phyloP scores from a whole-genome alignment of 257 asterid species.

The Linaria vulgaris region DNA sequence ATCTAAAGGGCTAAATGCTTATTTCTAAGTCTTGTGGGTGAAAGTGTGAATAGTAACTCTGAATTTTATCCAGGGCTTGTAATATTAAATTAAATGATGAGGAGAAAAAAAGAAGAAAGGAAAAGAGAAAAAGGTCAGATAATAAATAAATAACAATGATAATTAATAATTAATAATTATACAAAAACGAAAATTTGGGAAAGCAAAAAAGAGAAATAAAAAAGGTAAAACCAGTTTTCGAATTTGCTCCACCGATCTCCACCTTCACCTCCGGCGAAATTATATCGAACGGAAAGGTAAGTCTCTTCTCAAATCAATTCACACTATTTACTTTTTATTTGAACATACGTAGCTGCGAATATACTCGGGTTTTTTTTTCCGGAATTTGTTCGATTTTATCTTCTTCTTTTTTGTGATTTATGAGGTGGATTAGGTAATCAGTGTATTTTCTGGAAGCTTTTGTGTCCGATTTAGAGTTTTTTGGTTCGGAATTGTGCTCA shows the following conservation, averaged over 20 bases:
- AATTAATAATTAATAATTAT: neutral
- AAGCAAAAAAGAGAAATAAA: neutral
- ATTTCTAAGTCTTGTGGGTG: no score
- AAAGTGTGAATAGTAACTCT: neutral
- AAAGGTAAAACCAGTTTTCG: neutral
- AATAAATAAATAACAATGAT: no score
- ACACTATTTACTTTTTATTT: neutral
- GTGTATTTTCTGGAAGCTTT: neutral
- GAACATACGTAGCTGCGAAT: slow-evolving; percentile 1
- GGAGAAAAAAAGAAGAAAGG: neutral
- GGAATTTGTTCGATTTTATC: neutral
- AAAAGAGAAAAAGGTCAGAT: neutral
- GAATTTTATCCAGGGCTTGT: neutral
- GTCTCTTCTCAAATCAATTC: neutral
- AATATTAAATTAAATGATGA: neutral
- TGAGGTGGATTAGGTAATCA: slow-evolving; percentile 6
- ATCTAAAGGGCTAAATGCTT: no score
- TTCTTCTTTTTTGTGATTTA: neutral
- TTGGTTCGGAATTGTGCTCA: slow-evolving; percentile 1
- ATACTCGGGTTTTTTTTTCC: neutral
- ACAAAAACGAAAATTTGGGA: neutral
- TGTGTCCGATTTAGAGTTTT: neutral
- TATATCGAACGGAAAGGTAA: neutral
- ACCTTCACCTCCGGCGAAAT: slow-evolving; percentile 14
- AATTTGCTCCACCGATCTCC: neutral